Base-by-base conservation (phyloP, 2,329 filamentous ascomycete species). In the Cladosporium oxysporum region DNA sequence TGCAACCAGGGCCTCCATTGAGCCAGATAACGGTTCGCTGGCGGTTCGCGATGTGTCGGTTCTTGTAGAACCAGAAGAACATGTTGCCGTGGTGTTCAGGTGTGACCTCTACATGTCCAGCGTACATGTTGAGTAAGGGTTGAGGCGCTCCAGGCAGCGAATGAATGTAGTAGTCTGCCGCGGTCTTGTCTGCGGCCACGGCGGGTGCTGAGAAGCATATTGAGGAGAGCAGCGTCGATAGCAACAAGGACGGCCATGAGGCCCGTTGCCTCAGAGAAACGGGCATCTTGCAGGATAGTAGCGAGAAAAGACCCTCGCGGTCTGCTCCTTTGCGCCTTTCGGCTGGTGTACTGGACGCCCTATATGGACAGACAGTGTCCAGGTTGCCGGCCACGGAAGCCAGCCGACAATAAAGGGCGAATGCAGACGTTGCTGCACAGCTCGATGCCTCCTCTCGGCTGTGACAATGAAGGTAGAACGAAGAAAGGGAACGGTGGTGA, bases 11-110 rank as follows among this genome's bases (percentile, higher is more conserved):
- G 0, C 95, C 96, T 63, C 95, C 96, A 76, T 99, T 99, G 66
- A 99, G 82, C 95, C 96, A 99, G 74, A 99, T 89, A 12, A 99
- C 91, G 2, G 93, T 97, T 66, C 95, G 88, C 77, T 95, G 91
- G 72, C 86, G 88, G 76, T 98, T 91, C 66, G 93, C 94, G 71
- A 99, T 97, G 78, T 99, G 95, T 71, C 91, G 87, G 77, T 98
- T 98, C 77, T 97, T 88, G 77, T 91, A 97, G 75, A 97, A 92
- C 95, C 95, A 99, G 83, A 99, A 99, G 84, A 98, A 99, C 21
- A 99, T 81, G 79, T 98, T 96, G 72, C 92, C 94, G 76, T 98
- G 92, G 77, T 90, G 87, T 71, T 92, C 89, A 23, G 90, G 87
- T 37, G 89, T 91, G 74, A 99, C 85, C 80, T 98, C 93, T 78